Percentiles rank a stretch among this genome's conserved stretches.
These are phyloP conservation scores for Cladosporium velox DNA, from an alignment of 2,329 filamentous ascomycete genomes.

Conservation along the genomic window DNA sequence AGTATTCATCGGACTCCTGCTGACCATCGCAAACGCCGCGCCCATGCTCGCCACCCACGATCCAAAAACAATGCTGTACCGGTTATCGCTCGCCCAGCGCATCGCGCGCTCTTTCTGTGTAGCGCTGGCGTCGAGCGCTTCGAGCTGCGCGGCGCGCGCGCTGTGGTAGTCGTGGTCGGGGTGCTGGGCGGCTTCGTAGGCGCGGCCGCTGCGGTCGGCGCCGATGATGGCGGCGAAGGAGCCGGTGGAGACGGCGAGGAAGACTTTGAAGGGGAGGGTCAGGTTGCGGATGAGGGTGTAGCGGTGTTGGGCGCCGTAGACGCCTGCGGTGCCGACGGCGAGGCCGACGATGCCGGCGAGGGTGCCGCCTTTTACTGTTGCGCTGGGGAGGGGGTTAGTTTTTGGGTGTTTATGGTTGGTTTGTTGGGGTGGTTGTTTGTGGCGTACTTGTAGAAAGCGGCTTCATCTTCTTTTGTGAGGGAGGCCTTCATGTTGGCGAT, in stretches of 20 bases:
- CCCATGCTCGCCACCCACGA: conserved; percentile 85
- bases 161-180: conserved; percentile 68
- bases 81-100: conserved; percentile 75
- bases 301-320: conserved; percentile 66
- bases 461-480: conserved; percentile 89
- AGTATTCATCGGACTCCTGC: conserved; percentile 72
- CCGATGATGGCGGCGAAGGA: conserved; percentile 83
- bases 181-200: conserved; percentile 71
- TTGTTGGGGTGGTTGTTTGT: not conserved
- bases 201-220: conserved; percentile 73
- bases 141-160: conserved; percentile 57
- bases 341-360: conserved; percentile 72
- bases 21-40: conserved; percentile 71
- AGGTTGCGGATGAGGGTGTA: conserved; percentile 78
- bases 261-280: conserved; percentile 86
- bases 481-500: conserved; percentile 73
- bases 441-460: conserved; percentile 73
- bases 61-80: conserved; percentile 80
- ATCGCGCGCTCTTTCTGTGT: conserved; percentile 60
- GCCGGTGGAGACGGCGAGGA: conserved; percentile 77
- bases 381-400: conserved; percentile 42
- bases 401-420: not conserved
- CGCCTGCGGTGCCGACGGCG: conserved; percentile 65
- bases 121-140: conserved; percentile 58
- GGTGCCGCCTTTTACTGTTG: conserved; percentile 76